Base-by-base conservation (phyloP, 768 basidiomycete species). In the Boletus reticulatus region DNA sequence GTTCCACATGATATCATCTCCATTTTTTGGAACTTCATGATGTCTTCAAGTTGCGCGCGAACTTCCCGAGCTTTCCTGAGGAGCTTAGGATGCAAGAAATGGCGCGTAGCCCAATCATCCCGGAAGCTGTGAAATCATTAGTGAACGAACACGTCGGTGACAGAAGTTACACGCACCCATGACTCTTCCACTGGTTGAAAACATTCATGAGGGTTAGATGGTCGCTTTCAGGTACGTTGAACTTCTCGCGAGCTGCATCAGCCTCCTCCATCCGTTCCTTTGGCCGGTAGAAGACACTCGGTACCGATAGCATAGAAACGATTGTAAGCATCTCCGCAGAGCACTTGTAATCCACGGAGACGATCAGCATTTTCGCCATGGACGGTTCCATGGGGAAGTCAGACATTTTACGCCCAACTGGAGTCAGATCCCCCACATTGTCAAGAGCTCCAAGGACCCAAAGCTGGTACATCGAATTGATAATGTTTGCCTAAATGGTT, bases 361-460 rank as follows among this genome's bases (percentile, higher is more conserved):
- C 63, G 66, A 98, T 98, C 54, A 99, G 79, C 94, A 99, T 98
- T 78, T 98, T 98, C 22, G 94, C 94, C 84, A 99, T 92, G 1
- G 92, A 94, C 3, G 96, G 96, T 68, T 98, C 96, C 95, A 99
- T 98, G 4, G 97, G 97, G 74, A 98, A 98, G 66, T 98, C 94
- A 14, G 93, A 95, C 95, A 99, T 98, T 75, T 97, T 97, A 51
- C 91, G 84, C 7, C 97, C 97, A 52, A 85, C 80, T 2, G 87
- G 81, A 3, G 96, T 99, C 58, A 99, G 77, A 74, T 99, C 92
- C n/a, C 97, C 95, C 37, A 95, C 85, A 63, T 98, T 99, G 76
- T 98, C 93, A 24, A 99, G 80, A 9, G 97, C 97, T 36, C 95
- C 95, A 32, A 99, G 87, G 4, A 98, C 95, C 97, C 97, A 99